Evolutionary conservation across 768 basidiomycete genomes (phyloP).

Genomic region (Russula vinacea): DNA sequence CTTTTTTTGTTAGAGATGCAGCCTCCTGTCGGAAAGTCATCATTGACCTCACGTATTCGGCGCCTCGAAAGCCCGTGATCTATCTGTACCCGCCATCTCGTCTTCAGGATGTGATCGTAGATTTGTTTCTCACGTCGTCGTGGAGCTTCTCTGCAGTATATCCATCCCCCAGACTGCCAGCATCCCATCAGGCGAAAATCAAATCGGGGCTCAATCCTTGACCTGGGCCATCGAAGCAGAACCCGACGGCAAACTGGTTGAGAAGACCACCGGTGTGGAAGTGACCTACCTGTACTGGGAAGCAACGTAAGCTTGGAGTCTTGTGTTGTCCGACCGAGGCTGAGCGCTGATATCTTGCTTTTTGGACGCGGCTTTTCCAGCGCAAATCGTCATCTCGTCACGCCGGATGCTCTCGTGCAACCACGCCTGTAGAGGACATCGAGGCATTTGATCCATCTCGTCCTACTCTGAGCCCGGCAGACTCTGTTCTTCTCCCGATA

Average conservation of each 20-base stretch:
- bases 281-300: slow-evolving; percentile 24
- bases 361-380: background rate
- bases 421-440: background rate
- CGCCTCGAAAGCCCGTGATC: slow-evolving; percentile 15
- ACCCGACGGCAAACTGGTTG: slow-evolving; percentile 14
- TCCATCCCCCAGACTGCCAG: slow-evolving; percentile 1
- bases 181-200: background rate
- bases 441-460: slow-evolving; percentile 18
- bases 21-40: too few species aligned
- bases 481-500: slow-evolving; percentile 33
- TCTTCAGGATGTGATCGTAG: slow-evolving; percentile 11
- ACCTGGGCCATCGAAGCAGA: slow-evolving; percentile 17
- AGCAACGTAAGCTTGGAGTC: slow-evolving; percentile 3
- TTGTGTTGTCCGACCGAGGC: background rate
- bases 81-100: slow-evolving; percentile 16
- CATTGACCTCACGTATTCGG: too few species aligned
- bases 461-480: background rate
- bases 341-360: slow-evolving; percentile 8
- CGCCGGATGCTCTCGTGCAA: background rate
- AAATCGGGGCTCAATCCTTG: background rate
- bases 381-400: background rate
- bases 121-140: background rate
- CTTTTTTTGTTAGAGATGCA: background rate
- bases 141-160: slow-evolving; percentile 20
- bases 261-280: slow-evolving; percentile 11